Evolutionary conservation across 1,284 basidiomycete species (phyloP), one percentile per base, ranked within the genome.

Genomic region (Polyporus tsugae): DNA sequence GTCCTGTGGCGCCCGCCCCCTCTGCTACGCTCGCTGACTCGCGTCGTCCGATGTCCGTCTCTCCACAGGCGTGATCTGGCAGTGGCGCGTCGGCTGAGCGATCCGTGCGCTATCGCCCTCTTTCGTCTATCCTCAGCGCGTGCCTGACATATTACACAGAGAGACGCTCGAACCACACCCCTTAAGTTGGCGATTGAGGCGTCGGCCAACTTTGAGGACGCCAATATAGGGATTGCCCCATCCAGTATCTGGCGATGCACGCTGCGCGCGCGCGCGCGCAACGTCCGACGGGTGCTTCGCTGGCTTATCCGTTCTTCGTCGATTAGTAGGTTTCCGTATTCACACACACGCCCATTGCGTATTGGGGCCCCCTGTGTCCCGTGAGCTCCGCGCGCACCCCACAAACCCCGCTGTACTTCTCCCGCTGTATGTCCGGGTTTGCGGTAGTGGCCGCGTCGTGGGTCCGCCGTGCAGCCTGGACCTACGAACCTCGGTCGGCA

Each of bases 71-170:
- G 67, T 67, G 0, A 53, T 72, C 13, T 72, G 71, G 71, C 69
- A 70, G n/a, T 70, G 69, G 71, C 67, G 69, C 9, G 71, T 72
- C 2, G 64, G 60, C 19, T 72, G 38, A 70, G n/a, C 49, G 6
- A 22, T 42, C 15, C 39, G 35, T 52, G 10, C 10, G 46, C 25
- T 11, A 52, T 44, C 19, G 19, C 42, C 42, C 42, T 4, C 22
- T 25, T 1, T 25, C 22, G 5, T 13, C 22, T 6, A 7, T n/a
- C 46, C 7, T 25, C 46, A 11, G 46, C 22, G 46, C 46, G 46
- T 22, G 25, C 22, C 46, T 52, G 46, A 52, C 46, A 25, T 25
- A 52, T 11, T 4, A 22, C 46, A 42, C 46, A 42, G 41, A 29
- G 41, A 42, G 17, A 42, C 41, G 4, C 41, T 52, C 46, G 46